A percentile compares a stretch with the other conserved stretches of the same genome.
Conservation (phyloP, 2,329 filamentous ascomycete species). For the Allantophomopsis cytisporea region DNA sequence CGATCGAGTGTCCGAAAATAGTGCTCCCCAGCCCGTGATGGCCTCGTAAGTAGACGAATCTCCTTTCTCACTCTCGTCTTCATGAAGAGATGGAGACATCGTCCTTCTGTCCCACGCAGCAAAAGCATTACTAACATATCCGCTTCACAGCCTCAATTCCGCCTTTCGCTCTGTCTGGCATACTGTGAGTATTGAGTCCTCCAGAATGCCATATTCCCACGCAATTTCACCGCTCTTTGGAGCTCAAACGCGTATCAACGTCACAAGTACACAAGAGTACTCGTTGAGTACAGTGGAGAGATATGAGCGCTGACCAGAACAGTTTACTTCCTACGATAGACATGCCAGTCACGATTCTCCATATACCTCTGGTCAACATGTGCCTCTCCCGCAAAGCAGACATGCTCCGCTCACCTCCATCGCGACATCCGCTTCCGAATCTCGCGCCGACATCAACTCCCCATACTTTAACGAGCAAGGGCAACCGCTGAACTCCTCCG, state of each 20-base stretch:
- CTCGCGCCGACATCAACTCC: constrained; percentile 68
- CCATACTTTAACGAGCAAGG: constrained; percentile 64
- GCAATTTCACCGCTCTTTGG: too few species aligned
- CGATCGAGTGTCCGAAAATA: too few species aligned
- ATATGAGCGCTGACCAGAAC: too few species aligned
- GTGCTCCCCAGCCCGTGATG: constrained; percentile 13
- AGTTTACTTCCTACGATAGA: constrained; percentile 20
- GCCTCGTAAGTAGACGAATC: constrained; percentile 13
- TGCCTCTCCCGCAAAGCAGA: constrained; percentile 72
- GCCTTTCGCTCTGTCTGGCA: constrained; percentile 93
- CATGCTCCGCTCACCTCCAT: constrained; percentile 77
- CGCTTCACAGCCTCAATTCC: constrained; percentile 41
- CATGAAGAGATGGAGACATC: too few species aligned
- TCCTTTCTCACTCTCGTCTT: constrained; percentile 1
- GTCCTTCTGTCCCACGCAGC: constrained; percentile 3
- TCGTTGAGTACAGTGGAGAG: too few species aligned
- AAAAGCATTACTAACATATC: constrained; percentile 6
- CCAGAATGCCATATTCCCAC: too few species aligned
- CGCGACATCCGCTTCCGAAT: constrained; percentile 75
- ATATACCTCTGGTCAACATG: constrained; percentile 80
- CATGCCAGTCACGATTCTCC: constrained; percentile 86
- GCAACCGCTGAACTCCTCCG: constrained; percentile 34
- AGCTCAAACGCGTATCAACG: too few species aligned
- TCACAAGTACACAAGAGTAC: too few species aligned
- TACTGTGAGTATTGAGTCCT: constrained; percentile 23